Conservation (phyloP, 2,329 filamentous ascomycete species). For the Aspergillus felis region DNA sequence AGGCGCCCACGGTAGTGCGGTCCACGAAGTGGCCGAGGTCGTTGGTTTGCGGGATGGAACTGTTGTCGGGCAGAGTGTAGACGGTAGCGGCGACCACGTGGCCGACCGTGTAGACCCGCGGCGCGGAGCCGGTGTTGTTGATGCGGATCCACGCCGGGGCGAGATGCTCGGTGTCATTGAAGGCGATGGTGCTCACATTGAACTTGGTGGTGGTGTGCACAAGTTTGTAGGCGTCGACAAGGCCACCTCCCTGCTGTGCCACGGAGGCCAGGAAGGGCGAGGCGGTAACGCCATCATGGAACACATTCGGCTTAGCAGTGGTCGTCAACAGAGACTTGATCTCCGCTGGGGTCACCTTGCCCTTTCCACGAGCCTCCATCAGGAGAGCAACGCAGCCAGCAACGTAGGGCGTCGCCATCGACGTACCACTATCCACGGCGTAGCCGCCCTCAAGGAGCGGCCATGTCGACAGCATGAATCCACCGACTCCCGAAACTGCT, state of each 20-base stretch:
- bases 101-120: conserved; percentile 51
- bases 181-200: conserved; percentile 32
- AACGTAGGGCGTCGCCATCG: no score
- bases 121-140: conserved; percentile 49
- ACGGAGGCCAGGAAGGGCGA: conserved; percentile 44
- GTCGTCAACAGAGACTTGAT: conserved; percentile 17
- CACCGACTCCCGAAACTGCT: conserved; percentile 5
- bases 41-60: neutral
- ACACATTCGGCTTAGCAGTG: conserved; percentile 21
- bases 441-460: conserved; percentile 24
- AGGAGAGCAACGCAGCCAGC: no score
- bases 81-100: conserved; percentile 50
- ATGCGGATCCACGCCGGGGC: conserved; percentile 51
- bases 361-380: no score
- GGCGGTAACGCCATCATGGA: conserved; percentile 25
- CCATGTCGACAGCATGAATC: conserved; percentile 54
- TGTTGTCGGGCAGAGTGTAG: conserved; percentile 45
- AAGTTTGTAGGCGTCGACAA: conserved; percentile 43
- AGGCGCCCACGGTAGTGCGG: no score
- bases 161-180: conserved; percentile 62
- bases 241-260: conserved; percentile 58
- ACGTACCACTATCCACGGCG: no score
- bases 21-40: no score
- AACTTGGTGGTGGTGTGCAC: no score
- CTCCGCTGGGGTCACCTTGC: no score